A percentile compares a stretch with the other conserved stretches of the same genome.
These are phyloP conservation scores for Phialophora chinensis DNA, from an alignment of 2,329 filamentous ascomycete species.

Conservation along the genomic window DNA sequence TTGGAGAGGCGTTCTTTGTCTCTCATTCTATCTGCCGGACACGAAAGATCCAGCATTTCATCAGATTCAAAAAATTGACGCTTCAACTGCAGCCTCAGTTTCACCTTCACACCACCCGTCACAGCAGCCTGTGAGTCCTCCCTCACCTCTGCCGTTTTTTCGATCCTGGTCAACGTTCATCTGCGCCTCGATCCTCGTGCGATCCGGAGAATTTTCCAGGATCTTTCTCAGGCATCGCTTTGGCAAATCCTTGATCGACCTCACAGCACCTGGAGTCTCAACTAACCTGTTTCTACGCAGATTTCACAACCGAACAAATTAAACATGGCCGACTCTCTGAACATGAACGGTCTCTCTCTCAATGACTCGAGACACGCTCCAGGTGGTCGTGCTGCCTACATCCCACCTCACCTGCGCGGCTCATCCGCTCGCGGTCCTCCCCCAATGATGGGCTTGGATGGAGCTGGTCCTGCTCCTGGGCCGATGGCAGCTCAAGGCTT, in stretches of 20 bases:
- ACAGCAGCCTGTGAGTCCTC: conserved; percentile 27
- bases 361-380: conserved; percentile 67
- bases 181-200: neutral
- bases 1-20: conserved; percentile 41
- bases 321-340: conserved; percentile 61
- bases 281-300: conserved; percentile 14
- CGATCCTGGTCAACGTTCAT: neutral
- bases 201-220: neutral
- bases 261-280: neutral
- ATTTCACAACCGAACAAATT: conserved; percentile 15
- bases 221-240: conserved; percentile 9
- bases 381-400: conserved; percentile 63
- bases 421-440: conserved; percentile 44
- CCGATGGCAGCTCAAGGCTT: conserved; percentile 41
- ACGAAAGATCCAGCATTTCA: conserved; percentile 33
- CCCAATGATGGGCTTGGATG: conserved; percentile 46
- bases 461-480: conserved; percentile 38
- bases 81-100: conserved; percentile 27
- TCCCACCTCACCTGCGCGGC: conserved; percentile 67
- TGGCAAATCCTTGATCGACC: neutral
- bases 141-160: neutral
- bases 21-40: conserved; percentile 40
- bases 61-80: conserved; percentile 22
- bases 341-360: conserved; percentile 63
- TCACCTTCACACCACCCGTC: conserved; percentile 9